phyloP scores from a whole-genome alignment of 257 asterid genomes.

The Eucommia ulmoides region DNA sequence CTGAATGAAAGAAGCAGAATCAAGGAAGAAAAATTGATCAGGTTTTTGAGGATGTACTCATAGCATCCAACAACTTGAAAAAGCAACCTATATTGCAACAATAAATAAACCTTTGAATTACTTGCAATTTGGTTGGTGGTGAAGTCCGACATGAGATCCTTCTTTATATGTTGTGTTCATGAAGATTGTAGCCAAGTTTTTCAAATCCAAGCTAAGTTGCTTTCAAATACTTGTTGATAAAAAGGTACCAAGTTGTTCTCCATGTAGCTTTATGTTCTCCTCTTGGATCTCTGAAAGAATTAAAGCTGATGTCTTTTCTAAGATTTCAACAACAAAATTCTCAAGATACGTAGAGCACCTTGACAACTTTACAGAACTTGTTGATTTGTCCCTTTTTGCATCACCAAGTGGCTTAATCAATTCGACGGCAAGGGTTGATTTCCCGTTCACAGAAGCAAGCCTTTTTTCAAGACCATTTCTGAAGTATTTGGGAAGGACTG shows the following conservation, averaged over 20 bases:
- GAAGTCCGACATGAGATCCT: slow-evolving; percentile 58
- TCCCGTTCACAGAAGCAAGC: slow-evolving; percentile 17
- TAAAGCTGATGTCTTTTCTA: slow-evolving; percentile 38
- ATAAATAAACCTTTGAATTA: too few relatives aligned
- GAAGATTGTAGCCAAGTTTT: slow-evolving; percentile 48
- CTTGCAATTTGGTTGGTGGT: slow-evolving; percentile 29
- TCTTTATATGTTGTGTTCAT: slow-evolving; percentile 79
- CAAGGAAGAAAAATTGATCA: too few relatives aligned
- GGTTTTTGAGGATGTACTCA: too few relatives aligned
- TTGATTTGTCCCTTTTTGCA: slow-evolving; percentile 30
- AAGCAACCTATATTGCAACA: too few relatives aligned
- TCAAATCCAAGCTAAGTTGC: slow-evolving; percentile 46
- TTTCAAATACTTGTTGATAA: slow-evolving; percentile 28
- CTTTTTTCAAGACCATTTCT: slow-evolving; percentile 23
- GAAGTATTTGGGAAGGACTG: slow-evolving; percentile 24
- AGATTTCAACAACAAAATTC: slow-evolving; percentile 56
- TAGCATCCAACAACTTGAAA: too few relatives aligned
- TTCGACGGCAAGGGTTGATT: slow-evolving; percentile 28
- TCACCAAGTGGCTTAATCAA: slow-evolving; percentile 29
- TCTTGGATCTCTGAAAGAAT: slow-evolving; percentile 47
- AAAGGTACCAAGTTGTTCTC: slow-evolving; percentile 33
- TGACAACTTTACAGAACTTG: slow-evolving; percentile 13
- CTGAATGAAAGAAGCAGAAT: too few relatives aligned
- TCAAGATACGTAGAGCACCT: slow-evolving; percentile 39
- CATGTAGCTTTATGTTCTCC: slow-evolving; percentile 26